Percentiles rank a stretch among this genome's conserved stretches.
Evolutionary conservation across 441 rosid species (phyloP).

Genomic region (Rhodomyrtus psidioides): DNA sequence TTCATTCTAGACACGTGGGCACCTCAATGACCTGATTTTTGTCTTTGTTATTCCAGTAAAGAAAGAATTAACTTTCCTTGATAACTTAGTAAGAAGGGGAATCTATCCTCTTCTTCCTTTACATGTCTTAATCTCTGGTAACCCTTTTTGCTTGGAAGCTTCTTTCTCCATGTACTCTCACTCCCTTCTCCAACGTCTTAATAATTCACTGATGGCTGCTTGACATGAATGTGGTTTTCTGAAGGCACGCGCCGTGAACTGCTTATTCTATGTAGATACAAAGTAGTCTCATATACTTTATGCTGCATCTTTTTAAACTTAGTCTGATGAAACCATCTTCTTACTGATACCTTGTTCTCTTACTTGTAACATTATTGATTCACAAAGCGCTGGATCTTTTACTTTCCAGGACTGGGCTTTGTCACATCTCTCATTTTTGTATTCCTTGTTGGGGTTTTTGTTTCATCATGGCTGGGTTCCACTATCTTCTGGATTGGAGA

Average conservation of each 20-base stretch:
- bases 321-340: neutral
- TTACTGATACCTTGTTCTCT: neutral
- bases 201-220: neutral
- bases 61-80: neutral
- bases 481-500: conserved; percentile 80
- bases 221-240: neutral
- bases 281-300: neutral
- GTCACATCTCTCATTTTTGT: conserved; percentile 79
- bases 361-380: neutral
- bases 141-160: neutral
- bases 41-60: neutral
- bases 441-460: conserved; percentile 82
- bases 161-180: neutral
- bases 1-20: neutral
- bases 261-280: neutral
- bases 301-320: neutral
- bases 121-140: neutral
- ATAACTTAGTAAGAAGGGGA: neutral
- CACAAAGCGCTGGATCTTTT: neutral
- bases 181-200: neutral
- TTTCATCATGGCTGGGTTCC: conserved; percentile 96
- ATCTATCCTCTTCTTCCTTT: neutral
- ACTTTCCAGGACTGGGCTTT: conserved; percentile 86
- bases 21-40: neutral
- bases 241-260: neutral